Evolutionary conservation across 2,329 filamentous ascomycete genomes (phyloP), one percentile per base, ranked within the genome.

Genomic region (Exophiala oligosperma): DNA sequence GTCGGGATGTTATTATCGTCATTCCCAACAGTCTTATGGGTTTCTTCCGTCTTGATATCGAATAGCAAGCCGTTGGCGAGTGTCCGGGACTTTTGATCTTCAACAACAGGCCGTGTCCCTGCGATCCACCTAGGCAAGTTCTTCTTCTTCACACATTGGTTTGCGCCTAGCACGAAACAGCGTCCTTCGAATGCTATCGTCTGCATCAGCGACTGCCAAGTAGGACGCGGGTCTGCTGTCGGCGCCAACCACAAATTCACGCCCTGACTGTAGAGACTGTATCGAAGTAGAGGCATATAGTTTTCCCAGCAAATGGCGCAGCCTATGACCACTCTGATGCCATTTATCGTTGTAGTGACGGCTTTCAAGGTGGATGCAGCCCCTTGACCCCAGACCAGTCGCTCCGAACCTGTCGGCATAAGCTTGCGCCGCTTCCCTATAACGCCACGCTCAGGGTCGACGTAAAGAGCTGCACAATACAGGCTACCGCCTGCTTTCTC

Each of bases 221-320:
- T 86, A 67, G 93, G 89, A 60, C 92, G 82, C 21, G 81, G 84
- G 75, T 97, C 93, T 1, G 92, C 92, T 0, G 92, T 97, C 0
- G 93, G 93, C 0, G 92, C 92, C 1, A 97, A 84, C 74, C 93
- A 97, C 11, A 97, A 76, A 71, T 96, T 96, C 68, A 97, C 86
- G 70, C 96, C 96, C 73, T 97, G 93, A 1, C 85, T 82, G 73
- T 97, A 97, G 38, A 97, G 79, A 14, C 85, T 82, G 71, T 96
- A 89, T 17, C 93, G 84, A 6, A 97, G 79, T 17, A 97, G 77
- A 0, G 92, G 92, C 92, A 96, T 97, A 76, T 93, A 96, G 73
- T 90, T 96, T 73, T 97, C 92, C 92, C 92, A 97, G 79, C 92
- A 96, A 65, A 97, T 95, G 2, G 92, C 93, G 2, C 89, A 86